These are phyloP conservation scores for Cornus suecica DNA, from an alignment of 148 eudicot genomes.

Conservation along the genomic window DNA sequence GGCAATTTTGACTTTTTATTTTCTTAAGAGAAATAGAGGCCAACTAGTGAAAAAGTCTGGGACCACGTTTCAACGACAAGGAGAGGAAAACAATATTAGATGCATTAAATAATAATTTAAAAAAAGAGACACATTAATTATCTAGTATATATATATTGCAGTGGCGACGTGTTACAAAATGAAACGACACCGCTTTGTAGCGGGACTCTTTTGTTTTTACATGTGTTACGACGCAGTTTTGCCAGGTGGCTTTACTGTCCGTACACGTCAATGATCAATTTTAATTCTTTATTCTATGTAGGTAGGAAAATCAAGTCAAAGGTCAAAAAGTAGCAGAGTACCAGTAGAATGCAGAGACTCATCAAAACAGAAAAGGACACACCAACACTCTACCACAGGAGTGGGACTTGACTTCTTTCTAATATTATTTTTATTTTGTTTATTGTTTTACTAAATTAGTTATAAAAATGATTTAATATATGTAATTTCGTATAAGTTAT, in stretches of 20 bases:
- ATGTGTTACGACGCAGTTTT: too few species aligned
- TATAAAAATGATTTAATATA: too few species aligned
- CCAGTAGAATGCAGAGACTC: not conserved
- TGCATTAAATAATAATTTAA: too few species aligned
- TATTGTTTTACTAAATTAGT: too few species aligned
- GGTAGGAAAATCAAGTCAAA: not conserved
- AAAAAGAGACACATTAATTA: not conserved
- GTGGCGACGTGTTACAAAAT: not conserved
- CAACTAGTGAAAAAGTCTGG: not conserved
- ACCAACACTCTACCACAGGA: not conserved
- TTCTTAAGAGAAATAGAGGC: not conserved
- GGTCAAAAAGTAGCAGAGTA: not conserved
- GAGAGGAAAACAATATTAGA: not conserved
- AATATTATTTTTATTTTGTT: too few species aligned
- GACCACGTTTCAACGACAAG: not conserved
- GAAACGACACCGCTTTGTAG: not conserved
- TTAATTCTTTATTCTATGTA: not conserved
- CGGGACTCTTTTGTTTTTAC: not conserved
- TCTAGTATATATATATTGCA: not conserved
- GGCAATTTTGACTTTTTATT: not conserved
- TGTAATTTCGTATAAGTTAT: too few species aligned
- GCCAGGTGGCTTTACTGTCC: not conserved
- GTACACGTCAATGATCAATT: not conserved
- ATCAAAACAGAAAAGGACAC: not conserved
- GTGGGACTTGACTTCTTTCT: not conserved